Evolutionary conservation across 306 rosid genomes (phyloP), one percentile per base, ranked within the genome.

Genomic region (Acacia acuminata): DNA sequence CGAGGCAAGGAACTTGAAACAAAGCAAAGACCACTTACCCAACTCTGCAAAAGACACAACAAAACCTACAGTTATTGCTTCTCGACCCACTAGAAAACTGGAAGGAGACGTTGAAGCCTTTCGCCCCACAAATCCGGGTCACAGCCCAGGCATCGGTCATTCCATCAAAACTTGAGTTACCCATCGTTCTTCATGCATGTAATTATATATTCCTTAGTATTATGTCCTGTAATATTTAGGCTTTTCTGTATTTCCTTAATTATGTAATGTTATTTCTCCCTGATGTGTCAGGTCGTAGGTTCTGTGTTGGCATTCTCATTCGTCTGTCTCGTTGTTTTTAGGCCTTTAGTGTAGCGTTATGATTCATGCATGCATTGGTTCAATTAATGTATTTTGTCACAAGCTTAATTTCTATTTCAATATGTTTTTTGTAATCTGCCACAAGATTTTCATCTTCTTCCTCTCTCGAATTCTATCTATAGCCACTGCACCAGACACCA

Each of bases 61-160:
- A 81, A 75, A 75, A 65, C 19, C 30, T 63, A 38, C 19, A 32
- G 14, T 22, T 3, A 22, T 61, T 65, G 74, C 69, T 36, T 61
- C 5, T 61, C 83, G 30, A 40, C 25, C 60, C 68, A 36, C 25
- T 42, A 79, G 81, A 76, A 82, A 17, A 22, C 27, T 87, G 30
- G 38, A 25, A 11, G 92, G 85, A 38, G 75, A 68, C 73, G 90
- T 77, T 12, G 90, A 84, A 53, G 91, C 94, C 79, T 91, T 91
- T 71, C 85, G 94, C 69, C 93, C 98, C 17, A 94, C 97, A 9
- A 81, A 82, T 30, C 94, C 97, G 0, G 94, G 98, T 14, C 93
- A 92, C 42, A 92, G 97, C 66, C 98, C 98, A 0, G 94, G 98
- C 13, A 88, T 93, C 44, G 98, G 98, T 2, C 98, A 94, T 84